phyloP scores from a whole-genome alignment of 148 eudicot species.

The Heliosperma pusillum region DNA sequence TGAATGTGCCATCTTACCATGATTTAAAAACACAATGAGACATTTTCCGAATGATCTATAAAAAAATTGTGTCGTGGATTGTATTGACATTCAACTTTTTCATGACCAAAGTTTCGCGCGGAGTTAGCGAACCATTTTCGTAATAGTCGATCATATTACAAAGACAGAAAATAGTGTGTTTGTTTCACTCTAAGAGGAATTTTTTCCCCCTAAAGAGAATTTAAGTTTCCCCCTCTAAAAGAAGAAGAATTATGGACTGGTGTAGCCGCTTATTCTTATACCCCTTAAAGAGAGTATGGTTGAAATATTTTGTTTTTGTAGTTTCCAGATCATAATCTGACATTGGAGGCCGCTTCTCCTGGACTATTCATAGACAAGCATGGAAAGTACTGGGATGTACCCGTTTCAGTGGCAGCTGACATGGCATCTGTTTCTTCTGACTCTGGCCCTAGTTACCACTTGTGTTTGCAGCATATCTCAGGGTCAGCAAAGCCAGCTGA shows the following conservation, averaged over 20 bases:
- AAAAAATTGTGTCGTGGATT: no score
- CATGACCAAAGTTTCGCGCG: no score
- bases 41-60: no score
- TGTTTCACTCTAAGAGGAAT: no score
- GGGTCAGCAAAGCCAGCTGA: constrained; percentile 52
- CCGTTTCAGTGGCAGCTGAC: constrained; percentile 66
- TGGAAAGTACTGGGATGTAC: constrained; percentile 87
- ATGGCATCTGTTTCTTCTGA: constrained; percentile 65
- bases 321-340: constrained; percentile 67
- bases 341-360: constrained; percentile 66
- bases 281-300: neutral
- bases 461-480: constrained; percentile 54
- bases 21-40: no score
- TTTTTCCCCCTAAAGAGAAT: no score
- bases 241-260: neutral
- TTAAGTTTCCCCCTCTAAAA: neutral
- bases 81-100: no score
- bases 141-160: no score
- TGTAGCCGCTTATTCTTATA: neutral
- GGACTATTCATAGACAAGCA: constrained; percentile 58
- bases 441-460: constrained; percentile 62
- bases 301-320: constrained; percentile 33
- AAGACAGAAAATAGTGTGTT: no score
- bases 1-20: no score
- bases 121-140: no score